Conservation (phyloP, 805 yeast genomes). For the Phaffomyces thermotolerans region DNA sequence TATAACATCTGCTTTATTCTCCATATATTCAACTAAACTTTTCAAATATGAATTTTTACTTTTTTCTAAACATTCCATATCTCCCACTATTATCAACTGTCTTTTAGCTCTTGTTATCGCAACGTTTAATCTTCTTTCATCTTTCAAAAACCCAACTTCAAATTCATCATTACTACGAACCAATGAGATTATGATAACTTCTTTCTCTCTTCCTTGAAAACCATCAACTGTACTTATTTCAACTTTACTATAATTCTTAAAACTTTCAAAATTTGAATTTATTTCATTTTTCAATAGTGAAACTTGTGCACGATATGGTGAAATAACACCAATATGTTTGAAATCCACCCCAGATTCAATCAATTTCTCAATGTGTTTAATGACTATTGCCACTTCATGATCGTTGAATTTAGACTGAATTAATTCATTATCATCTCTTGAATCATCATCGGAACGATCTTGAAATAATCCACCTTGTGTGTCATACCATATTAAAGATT, state of each 20-base stretch:
- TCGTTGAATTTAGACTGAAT: conserved; percentile 61
- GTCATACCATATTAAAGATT: conserved; percentile 75
- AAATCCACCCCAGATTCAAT: conserved; percentile 44
- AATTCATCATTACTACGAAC: conserved; percentile 70
- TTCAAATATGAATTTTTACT: conserved; percentile 3
- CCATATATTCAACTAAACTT: conserved; percentile 7
- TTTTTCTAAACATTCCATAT: conserved; percentile 55
- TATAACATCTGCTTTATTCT: conserved; percentile 4
- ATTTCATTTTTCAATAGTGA: conserved; percentile 31
- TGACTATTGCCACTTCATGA: conserved; percentile 61
- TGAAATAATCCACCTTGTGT: conserved; percentile 85
- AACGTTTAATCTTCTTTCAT: conserved; percentile 77
- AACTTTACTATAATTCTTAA: conserved; percentile 21
- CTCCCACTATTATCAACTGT: conserved; percentile 82
- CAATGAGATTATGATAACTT: conserved; percentile 68
- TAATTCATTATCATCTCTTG: conserved; percentile 7
- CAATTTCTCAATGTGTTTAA: conserved; percentile 47
- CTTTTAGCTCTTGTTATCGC: conserved; percentile 88
- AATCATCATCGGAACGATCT: conserved; percentile 42
- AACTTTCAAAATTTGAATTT: not conserved
- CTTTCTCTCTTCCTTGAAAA: conserved; percentile 94
- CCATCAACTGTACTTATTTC: conserved; percentile 94
- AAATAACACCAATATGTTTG: conserved; percentile 69
- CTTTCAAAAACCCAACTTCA: conserved; percentile 78
- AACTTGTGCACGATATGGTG: conserved; percentile 91